Conservation (phyloP, 805 yeast genomes). For the Candida mattraensis region DNA sequence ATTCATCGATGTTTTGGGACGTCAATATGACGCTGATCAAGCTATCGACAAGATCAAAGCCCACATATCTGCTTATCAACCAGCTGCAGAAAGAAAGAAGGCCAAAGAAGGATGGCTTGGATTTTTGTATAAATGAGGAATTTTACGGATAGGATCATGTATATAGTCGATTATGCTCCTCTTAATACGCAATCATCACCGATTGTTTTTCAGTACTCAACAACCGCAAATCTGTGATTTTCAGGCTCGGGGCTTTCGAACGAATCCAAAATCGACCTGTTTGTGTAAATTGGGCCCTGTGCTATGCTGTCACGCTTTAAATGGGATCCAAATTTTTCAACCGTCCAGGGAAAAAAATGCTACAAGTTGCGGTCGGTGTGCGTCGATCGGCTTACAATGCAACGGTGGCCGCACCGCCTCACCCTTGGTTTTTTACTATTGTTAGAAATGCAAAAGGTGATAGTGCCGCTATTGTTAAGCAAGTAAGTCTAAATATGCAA, state of each 20-base stretch:
- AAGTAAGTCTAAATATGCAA: no score
- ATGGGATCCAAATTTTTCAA: no score
- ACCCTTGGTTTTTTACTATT: no score
- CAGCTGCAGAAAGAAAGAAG: slow-evolving; percentile 66
- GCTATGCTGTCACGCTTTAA: no score
- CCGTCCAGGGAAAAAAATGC: slow-evolving; percentile 3
- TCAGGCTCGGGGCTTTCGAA: slow-evolving; percentile 5
- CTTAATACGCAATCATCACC: neutral
- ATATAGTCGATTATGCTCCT: slow-evolving; percentile 1
- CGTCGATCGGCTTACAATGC: slow-evolving; percentile 3
- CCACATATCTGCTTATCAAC: slow-evolving; percentile 74
- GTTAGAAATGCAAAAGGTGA: no score
- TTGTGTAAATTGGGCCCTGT: no score
- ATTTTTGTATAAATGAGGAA: slow-evolving; percentile 47
- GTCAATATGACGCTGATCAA: slow-evolving; percentile 77
- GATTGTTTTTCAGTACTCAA: no score
- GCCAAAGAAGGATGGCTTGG: slow-evolving; percentile 62
- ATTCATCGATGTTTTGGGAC: slow-evolving; percentile 91
- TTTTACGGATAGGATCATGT: no score
- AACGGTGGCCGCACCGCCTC: no score
- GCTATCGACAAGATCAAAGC: slow-evolving; percentile 76
- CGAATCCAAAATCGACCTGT: neutral
- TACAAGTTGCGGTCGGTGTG: slow-evolving; percentile 4
- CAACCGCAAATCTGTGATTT: slow-evolving; percentile 1
- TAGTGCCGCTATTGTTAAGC: no score